Base-by-base conservation (phyloP, 805 yeast species). In the Candida pseudofarinosa region DNA sequence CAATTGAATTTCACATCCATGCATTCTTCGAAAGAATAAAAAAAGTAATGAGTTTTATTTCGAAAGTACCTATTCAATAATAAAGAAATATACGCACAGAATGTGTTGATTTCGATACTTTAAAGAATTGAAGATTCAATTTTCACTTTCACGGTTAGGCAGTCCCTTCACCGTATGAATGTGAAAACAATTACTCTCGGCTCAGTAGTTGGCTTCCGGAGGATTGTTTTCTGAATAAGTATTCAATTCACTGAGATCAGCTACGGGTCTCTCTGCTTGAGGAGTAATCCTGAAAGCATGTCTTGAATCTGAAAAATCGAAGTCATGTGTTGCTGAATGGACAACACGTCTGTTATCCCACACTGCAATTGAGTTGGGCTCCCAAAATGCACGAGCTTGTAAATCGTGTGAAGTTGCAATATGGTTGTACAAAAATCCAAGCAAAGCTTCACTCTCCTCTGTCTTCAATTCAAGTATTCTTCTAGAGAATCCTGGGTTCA, bases 291-390 rank as follows among this genome's bases (percentile, higher is more conserved):
- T 52, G 41, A 60, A 60, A 4, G 69, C 69, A 40, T 61, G 63
- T 51, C 73, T 63, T 3, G 62, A 50, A 17, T 53, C 44, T 34
- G 59, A 61, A 14, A 19, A 39, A 31, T 48, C 54, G 64, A 68
- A 66, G 54, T 67, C 73, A 38, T 59, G 49, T 26, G 60, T 56
- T 5, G 73, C 71, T 26, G 67, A 51, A 50, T 67, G 71, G 10
- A 50, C 47, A 15, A 63, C 66, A 44, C 65, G 55, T 55, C 72
- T 60, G 53, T 67, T 67, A 43, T 67, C 73, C 69, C 71, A 67
- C 19, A 65, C 52, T 28, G 62, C 71, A 23, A 67, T 71, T 14
- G 70, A 56, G 28, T 54, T 55, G 7, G 64, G 61, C 49, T 65
- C 63, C 64, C 65, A 67, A 16, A 37, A 52, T 4, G 66, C 72